phyloP scores from a whole-genome alignment of 345 rosid genomes.

The Salix arbutifolia region DNA sequence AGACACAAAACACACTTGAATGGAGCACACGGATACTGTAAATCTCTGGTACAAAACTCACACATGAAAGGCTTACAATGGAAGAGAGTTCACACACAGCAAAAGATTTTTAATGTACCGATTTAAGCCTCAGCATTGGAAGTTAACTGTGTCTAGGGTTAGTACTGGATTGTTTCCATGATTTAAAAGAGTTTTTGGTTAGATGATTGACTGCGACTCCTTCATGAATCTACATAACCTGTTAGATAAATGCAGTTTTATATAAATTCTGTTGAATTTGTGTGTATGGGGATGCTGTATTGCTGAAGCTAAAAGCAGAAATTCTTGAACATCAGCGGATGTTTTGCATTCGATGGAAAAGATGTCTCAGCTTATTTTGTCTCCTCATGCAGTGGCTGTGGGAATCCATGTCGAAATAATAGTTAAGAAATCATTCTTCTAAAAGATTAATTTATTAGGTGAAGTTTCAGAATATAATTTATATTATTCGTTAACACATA shows the following conservation, averaged over 20 bases:
- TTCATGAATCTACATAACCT: background rate
- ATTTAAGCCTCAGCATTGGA: background rate
- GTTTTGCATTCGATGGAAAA: background rate
- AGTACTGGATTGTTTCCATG: background rate
- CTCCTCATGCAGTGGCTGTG: background rate
- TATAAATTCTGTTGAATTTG: background rate
- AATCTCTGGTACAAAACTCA: too few relatives aligned
- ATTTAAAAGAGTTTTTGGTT: background rate
- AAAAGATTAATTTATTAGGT: too few relatives aligned
- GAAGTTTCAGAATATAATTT: too few relatives aligned
- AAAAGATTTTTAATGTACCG: background rate
- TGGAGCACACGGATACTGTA: too few relatives aligned
- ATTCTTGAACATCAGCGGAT: background rate
- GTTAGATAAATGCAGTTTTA: background rate
- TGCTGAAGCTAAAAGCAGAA: background rate
- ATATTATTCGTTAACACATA: too few relatives aligned
- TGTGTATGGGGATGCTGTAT: background rate
- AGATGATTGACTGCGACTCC: background rate
- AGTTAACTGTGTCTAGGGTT: background rate
- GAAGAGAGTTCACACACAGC: too few relatives aligned
- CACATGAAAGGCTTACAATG: too few relatives aligned
- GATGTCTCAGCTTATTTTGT: background rate
- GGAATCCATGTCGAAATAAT: background rate
- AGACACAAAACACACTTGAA: too few relatives aligned
- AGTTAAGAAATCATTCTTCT: too few relatives aligned